phyloP scores from a whole-genome alignment of 2,329 filamentous ascomycete genomes.

The Tympanopsis confertula region DNA sequence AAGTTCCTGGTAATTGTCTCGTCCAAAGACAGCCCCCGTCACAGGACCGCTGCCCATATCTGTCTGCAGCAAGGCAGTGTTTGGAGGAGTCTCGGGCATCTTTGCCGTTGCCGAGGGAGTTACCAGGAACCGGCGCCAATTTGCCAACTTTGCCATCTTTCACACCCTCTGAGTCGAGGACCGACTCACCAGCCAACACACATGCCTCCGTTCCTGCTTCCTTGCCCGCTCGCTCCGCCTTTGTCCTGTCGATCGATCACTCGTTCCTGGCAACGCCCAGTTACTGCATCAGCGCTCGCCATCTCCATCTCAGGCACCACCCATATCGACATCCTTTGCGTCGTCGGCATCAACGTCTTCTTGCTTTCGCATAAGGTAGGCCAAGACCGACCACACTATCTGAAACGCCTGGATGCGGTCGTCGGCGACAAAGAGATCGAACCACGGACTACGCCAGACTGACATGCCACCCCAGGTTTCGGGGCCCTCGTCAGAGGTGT shows the following conservation, averaged over 20 bases:
- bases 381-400: constrained; percentile 46
- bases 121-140: too few species aligned
- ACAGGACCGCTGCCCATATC: too few species aligned
- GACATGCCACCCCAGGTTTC: constrained; percentile 39
- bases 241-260: neutral
- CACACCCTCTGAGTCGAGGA: too few species aligned
- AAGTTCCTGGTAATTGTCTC: too few species aligned
- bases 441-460: constrained; percentile 49
- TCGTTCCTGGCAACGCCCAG: neutral
- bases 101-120: too few species aligned
- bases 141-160: too few species aligned
- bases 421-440: constrained; percentile 41
- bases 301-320: constrained; percentile 2
- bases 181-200: too few species aligned
- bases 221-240: too few species aligned
- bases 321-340: constrained; percentile 13
- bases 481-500: constrained; percentile 16
- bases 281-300: neutral
- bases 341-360: constrained; percentile 17
- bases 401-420: constrained; percentile 45
- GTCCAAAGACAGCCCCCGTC: too few species aligned
- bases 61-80: too few species aligned
- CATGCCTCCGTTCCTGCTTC: too few species aligned
- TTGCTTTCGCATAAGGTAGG: constrained; percentile 42
- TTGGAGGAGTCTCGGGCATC: too few species aligned